Conservation (phyloP, 2,329 filamentous ascomycete species). For the Claviceps lovelessii region DNA sequence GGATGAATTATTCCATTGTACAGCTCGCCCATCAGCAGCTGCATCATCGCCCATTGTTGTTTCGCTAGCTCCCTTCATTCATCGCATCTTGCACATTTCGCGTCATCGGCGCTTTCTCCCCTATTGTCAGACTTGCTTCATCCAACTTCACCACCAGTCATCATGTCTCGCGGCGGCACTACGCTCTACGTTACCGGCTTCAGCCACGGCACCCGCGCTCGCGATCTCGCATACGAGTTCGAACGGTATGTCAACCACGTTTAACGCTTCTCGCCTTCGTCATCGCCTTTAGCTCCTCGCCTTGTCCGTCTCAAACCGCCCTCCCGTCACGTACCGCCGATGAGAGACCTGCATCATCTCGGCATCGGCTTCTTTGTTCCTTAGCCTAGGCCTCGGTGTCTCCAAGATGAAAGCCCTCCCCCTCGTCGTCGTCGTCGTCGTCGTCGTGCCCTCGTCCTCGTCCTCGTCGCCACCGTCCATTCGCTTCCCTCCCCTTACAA, state of each 20-base stretch:
- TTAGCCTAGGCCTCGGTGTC: constrained; percentile 11
- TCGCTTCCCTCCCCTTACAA: neutral
- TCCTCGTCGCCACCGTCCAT: constrained; percentile 5
- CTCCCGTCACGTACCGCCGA: constrained; percentile 17
- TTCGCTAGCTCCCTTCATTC: neutral
- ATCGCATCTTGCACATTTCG: neutral
- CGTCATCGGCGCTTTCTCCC: constrained; percentile 1
- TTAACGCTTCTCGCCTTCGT: constrained; percentile 25
- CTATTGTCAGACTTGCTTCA: constrained; percentile 2
- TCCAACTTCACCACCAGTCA: constrained; percentile 11
- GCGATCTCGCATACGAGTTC: constrained; percentile 99
- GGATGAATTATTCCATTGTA: neutral
- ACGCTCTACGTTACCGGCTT: constrained; percentile 99
- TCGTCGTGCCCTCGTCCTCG: constrained; percentile 11
- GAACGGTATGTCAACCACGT: constrained; percentile 84
- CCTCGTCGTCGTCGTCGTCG: constrained; percentile 9
- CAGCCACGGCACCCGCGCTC: constrained; percentile 93
- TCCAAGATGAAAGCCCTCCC: constrained; percentile 2
- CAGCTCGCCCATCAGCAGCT: constrained; percentile 3
- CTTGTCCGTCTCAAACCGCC: constrained; percentile 31
- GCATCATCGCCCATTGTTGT: constrained; percentile 2
- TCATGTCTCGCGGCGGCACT: constrained; percentile 83
- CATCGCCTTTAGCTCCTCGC: constrained; percentile 22
- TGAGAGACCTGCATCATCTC: constrained; percentile 13
- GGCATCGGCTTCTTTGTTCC: constrained; percentile 10